Evolutionary conservation across 148 eudicot species (phyloP).

Genomic region (Agrostemma githago): DNA sequence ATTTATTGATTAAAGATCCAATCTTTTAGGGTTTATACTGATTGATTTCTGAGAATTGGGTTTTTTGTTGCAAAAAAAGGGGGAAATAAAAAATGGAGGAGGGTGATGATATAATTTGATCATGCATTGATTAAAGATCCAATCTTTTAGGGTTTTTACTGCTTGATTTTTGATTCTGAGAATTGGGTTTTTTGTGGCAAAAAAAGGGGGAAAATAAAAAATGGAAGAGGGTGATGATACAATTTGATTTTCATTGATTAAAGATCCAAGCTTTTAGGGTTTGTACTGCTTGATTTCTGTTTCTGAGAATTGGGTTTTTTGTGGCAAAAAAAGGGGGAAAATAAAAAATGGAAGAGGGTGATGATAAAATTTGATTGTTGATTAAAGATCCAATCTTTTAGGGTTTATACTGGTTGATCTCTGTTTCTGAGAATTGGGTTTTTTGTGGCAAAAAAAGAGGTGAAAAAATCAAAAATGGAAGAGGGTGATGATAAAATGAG

Average conservation of each 20-base stretch:
- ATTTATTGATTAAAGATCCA: conserved; percentile 16
- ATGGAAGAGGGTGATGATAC: too few relatives aligned
- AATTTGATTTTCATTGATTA: too few relatives aligned
- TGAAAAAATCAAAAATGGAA: conserved; percentile 16
- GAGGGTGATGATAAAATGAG: conserved; percentile 17
- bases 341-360: too few relatives aligned
- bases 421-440: not conserved
- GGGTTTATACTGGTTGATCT: not conserved
- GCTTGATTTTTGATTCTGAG: not conserved
- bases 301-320: too few relatives aligned
- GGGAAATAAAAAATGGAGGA: not conserved
- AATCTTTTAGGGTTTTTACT: not conserved
- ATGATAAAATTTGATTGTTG: too few relatives aligned
- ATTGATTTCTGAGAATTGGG: not conserved
- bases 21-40: not conserved
- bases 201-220: not conserved
- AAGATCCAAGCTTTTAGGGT: too few relatives aligned
- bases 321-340: too few relatives aligned
- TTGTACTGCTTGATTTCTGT: too few relatives aligned
- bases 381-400: conserved; percentile 18
- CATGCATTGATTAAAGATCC: conserved; percentile 15
- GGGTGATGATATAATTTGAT: too few relatives aligned
- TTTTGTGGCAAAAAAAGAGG: not conserved
- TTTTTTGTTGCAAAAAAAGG: not conserved
- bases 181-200: not conserved